Evolutionary conservation across 1,284 basidiomycete genomes (phyloP), one percentile per base, ranked within the genome.

Genomic region (Neonothopanus nambi): DNA sequence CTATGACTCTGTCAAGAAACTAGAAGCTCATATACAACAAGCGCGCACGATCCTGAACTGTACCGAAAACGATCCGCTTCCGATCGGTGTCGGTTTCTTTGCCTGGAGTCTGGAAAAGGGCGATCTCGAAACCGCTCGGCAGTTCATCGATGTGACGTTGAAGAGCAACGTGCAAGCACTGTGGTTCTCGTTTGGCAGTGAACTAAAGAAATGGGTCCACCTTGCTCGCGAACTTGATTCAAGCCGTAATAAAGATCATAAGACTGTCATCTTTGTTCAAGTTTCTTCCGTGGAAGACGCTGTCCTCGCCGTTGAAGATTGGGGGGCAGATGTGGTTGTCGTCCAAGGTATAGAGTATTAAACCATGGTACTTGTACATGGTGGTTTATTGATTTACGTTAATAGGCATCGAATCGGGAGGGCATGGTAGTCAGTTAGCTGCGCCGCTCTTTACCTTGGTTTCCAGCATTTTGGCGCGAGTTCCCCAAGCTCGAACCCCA

Each of bases 11-110:
- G 62, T 70, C 6, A 72, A 78, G 39, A 63, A 65, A 40, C 66
- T 89, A 52, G 67, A 62, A 51, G 59, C 70, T 39, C 80, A 88
- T 60, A 63, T 89, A 30, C 65, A 66, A 23, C 60, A 78, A 26
- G 81, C 80, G 20, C 79, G 79, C 12, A 60, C 66, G 21, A 56
- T 65, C 11, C 68, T 82, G 35, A 64, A 64, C 28, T 55, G 67
- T 17, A 49, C 64, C 11, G 39, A 28, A 9, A 63, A 68, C 37
- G 57, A 36, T 2, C 64, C 69, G 5, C 69, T 89, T 42, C 79
- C 77, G n/a, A 75, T 91, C 54, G 89, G 89, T 35, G 77, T 87
- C n/a, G 88, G 88, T 5, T 89, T 82, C 63, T 70, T 91, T 26
- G 78, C 72, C 9, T 91, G 87, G 88, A 75, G 75, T 54, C 75